Conservation (phyloP, 2,329 filamentous ascomycete species). For the Immersiporthe knoxdaviesiana region DNA sequence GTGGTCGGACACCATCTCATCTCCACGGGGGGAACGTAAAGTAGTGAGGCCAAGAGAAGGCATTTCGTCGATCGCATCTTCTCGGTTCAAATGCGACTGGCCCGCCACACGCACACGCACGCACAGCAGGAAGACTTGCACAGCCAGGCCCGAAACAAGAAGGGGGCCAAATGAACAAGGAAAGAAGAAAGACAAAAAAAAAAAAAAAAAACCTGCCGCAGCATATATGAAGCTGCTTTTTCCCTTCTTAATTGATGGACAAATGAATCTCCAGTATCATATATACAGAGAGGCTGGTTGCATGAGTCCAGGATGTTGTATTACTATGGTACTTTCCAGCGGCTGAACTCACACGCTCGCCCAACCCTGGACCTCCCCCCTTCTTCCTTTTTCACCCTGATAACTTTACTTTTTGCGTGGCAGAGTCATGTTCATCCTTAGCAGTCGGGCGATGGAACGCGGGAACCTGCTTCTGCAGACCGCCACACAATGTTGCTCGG, state of each 20-base stretch:
- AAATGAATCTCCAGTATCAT: constrained; percentile 13
- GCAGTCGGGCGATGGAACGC: neutral
- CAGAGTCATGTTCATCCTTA: constrained; percentile 3
- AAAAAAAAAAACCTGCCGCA: too few relatives aligned
- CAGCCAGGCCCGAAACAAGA: neutral
- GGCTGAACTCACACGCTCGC: constrained; percentile 15
- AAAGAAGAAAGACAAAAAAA: too few relatives aligned
- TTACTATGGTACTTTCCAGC: constrained; percentile 19
- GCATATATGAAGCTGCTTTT: neutral
- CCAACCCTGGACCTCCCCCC: neutral
- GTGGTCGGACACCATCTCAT: constrained; percentile 2
- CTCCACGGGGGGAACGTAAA: neutral
- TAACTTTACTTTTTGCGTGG: neutral
- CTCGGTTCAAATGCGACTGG: neutral
- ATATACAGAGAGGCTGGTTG: constrained; percentile 16
- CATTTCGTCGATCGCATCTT: neutral
- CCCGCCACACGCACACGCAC: neutral
- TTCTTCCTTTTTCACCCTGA: neutral
- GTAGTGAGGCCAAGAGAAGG: neutral
- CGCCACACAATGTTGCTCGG: neutral
- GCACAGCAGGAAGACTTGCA: neutral
- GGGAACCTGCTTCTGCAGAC: constrained; percentile 6
- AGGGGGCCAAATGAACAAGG: neutral
- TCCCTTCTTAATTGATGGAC: constrained; percentile 10
- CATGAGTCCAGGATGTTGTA: constrained; percentile 24